Conservation (phyloP, 2,329 filamentous ascomycete genomes). For the Falciphora oryzae region DNA sequence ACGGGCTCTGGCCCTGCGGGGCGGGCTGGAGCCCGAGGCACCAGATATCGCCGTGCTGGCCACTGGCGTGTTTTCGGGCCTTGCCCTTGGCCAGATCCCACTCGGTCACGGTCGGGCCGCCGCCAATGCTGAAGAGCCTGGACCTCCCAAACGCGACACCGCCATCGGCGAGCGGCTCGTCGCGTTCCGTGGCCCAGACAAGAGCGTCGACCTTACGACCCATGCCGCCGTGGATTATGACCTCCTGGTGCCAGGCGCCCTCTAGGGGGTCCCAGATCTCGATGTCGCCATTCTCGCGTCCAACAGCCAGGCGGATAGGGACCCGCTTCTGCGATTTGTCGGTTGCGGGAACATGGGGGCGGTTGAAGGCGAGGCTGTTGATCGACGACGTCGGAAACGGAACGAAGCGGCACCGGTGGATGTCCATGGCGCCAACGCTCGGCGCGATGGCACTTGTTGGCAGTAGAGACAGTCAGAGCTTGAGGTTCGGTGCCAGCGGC, state of each 20-base stretch:
- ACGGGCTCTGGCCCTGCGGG: slow-evolving; percentile 23
- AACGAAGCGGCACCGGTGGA: slow-evolving; percentile 95
- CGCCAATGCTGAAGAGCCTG: slow-evolving; percentile 92
- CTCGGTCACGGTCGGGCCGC: slow-evolving; percentile 86
- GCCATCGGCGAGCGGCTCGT: slow-evolving; percentile 60
- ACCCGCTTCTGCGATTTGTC: slow-evolving; percentile 45
- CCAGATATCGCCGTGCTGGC: slow-evolving; percentile 95
- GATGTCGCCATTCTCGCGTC: slow-evolving; percentile 90
- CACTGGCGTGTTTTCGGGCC: slow-evolving; percentile 76
- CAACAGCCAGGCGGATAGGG: slow-evolving; percentile 75
- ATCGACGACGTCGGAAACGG: slow-evolving; percentile 87
- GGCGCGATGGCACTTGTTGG: neutral
- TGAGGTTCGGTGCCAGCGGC: slow-evolving; percentile 10
- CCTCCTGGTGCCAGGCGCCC: slow-evolving; percentile 85
- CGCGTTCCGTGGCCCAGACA: slow-evolving; percentile 83
- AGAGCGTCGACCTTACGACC: slow-evolving; percentile 86
- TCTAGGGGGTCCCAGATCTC: slow-evolving; percentile 92
- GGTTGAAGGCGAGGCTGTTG: slow-evolving; percentile 91
- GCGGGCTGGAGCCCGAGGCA: slow-evolving; percentile 84
- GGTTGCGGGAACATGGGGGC: slow-evolving; percentile 47
- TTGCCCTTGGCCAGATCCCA: slow-evolving; percentile 82
- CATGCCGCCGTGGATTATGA: slow-evolving; percentile 74
- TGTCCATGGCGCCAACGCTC: slow-evolving; percentile 60
- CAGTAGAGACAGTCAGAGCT: neutral
- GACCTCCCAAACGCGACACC: slow-evolving; percentile 59